Conservation (phyloP, 331 rosid species). For the Telfairia occidentalis region DNA sequence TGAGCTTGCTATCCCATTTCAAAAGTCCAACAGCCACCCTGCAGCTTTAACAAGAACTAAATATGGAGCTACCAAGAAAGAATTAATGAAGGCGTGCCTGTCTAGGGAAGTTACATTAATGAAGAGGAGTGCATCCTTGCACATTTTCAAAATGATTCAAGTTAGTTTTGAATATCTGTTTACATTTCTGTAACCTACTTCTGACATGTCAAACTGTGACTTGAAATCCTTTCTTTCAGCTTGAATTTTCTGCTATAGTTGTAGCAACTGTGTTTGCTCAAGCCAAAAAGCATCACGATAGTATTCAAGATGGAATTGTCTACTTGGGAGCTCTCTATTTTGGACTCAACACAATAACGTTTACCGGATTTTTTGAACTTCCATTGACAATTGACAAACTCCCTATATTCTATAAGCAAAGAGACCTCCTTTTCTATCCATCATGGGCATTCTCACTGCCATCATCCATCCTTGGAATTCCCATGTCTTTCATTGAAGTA, state of each 20-base stretch:
- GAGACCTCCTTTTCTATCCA: conserved; percentile 31
- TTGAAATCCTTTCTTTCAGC: conserved; percentile 13
- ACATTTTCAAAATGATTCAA: conserved; percentile 17
- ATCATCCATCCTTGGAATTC: conserved; percentile 19
- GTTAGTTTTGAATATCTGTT: conserved; percentile 12
- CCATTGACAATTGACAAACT: conserved; percentile 27
- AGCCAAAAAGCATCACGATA: conserved; percentile 13
- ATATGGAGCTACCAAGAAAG: conserved; percentile 25
- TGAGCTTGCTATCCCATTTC: conserved; percentile 30
- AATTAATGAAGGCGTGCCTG: conserved; percentile 29
- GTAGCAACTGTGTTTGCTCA: conserved; percentile 22
- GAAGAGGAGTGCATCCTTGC: conserved; percentile 19
- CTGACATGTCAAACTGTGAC: not conserved
- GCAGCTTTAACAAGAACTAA: conserved; percentile 27
- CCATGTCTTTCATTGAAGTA: conserved; percentile 19
- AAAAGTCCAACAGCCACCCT: conserved; percentile 25
- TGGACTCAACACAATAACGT: conserved; percentile 7
- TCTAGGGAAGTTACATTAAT: conserved; percentile 22
- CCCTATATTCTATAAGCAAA: conserved; percentile 36
- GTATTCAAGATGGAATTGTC: conserved; percentile 18
- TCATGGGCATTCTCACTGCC: conserved; percentile 35
- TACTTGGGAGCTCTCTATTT: conserved; percentile 24
- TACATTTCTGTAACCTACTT: not conserved
- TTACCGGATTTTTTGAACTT: conserved; percentile 24
- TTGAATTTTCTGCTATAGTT: conserved; percentile 15